phyloP scores from a whole-genome alignment of 345 rosid genomes.

The Aethionema arabicum region DNA sequence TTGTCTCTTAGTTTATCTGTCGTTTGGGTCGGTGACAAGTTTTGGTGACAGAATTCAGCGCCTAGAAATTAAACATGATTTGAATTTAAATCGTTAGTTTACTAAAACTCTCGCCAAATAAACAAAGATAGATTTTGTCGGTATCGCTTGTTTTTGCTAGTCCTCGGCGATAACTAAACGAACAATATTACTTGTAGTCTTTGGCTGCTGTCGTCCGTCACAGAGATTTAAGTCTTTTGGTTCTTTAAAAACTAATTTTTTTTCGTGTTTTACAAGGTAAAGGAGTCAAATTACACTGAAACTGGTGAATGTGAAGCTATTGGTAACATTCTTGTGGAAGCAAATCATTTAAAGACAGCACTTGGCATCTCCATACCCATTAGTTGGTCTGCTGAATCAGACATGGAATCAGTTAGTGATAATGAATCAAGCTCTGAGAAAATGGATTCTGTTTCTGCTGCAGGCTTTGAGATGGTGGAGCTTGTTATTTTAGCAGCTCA shows the following conservation, averaged over 20 bases:
- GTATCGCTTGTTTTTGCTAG: too few relatives aligned
- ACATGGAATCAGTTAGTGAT: constrained; percentile 42
- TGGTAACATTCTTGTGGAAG: constrained; percentile 61
- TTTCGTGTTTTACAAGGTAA: constrained; percentile 47
- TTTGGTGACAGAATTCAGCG: too few relatives aligned
- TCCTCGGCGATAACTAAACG: too few relatives aligned
- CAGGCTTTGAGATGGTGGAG: constrained; percentile 98
- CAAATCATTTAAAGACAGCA: constrained; percentile 83
- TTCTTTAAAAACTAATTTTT: constrained; percentile 2
- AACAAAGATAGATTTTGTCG: too few relatives aligned
- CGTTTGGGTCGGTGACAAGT: too few relatives aligned
- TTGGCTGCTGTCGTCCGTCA: too few relatives aligned
- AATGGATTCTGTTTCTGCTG: constrained; percentile 74
- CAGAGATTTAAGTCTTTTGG: neutral
- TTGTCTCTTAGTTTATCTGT: too few relatives aligned
- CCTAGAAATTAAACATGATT: too few relatives aligned
- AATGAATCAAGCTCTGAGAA: constrained; percentile 47
- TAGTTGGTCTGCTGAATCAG: constrained; percentile 88
- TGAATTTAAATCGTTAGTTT: too few relatives aligned
- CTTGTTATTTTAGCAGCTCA: constrained; percentile 80
- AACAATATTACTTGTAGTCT: too few relatives aligned
- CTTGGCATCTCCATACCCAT: constrained; percentile 81
- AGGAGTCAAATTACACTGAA: constrained; percentile 46
- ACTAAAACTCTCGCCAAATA: too few relatives aligned
- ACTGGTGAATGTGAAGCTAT: constrained; percentile 40